These are phyloP conservation scores for Fusarium nelsonii DNA, from an alignment of 2,329 filamentous ascomycete species.

Conservation along the genomic window DNA sequence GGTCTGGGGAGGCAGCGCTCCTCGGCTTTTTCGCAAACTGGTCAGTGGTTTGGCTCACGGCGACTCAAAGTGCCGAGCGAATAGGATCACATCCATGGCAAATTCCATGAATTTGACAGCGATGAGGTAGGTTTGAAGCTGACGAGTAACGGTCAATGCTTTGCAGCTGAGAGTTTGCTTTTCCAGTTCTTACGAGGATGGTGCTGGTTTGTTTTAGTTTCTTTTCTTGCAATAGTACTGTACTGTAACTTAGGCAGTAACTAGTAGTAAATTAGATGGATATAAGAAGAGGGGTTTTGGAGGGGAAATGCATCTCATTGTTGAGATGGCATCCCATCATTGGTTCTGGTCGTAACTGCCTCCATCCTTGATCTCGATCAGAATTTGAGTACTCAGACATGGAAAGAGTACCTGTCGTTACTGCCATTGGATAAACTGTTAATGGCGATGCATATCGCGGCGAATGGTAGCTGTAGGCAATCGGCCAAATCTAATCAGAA, in stretches of 20 bases:
- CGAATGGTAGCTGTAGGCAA: constrained; percentile 5
- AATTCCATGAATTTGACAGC: constrained; percentile 33
- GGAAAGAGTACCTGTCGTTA: constrained; percentile 1
- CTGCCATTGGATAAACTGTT: constrained; percentile 14
- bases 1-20: constrained; percentile 32
- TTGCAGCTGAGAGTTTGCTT: constrained; percentile 21
- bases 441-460: constrained; percentile 2
- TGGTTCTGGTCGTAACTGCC: constrained; percentile 24
- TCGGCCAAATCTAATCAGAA: constrained; percentile 15
- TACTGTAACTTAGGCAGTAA: not conserved
- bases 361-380: constrained; percentile 30
- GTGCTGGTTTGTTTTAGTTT: constrained; percentile 9
- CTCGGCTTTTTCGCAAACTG: constrained; percentile 27
- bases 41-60: constrained; percentile 36
- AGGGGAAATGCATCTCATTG: constrained; percentile 7
- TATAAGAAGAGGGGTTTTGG: constrained; percentile 13
- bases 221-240: constrained; percentile 1
- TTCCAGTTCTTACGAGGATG: constrained; percentile 27
- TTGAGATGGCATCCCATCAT: constrained; percentile 17
- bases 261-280: constrained; percentile 10
- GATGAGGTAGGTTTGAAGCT: constrained; percentile 37
- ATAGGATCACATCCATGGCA: constrained; percentile 38
- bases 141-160: constrained; percentile 35
- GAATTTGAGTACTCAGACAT: constrained; percentile 9
- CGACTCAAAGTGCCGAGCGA: constrained; percentile 45